These are phyloP conservation scores for Nyctanthes arbortristis DNA, from an alignment of 257 asterid species.

Conservation along the genomic window DNA sequence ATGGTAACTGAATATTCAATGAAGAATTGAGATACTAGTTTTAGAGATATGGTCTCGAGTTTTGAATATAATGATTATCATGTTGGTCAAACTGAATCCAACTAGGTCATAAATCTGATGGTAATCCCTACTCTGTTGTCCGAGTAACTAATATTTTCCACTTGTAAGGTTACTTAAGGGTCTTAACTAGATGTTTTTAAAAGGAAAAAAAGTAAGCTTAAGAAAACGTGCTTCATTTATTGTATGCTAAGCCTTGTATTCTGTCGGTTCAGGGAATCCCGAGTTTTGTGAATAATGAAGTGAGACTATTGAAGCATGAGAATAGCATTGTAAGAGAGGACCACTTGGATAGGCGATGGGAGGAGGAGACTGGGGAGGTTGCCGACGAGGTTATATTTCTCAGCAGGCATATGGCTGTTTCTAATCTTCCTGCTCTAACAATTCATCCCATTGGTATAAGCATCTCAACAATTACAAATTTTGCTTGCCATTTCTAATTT, in stretches of 20 bases:
- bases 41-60: no score
- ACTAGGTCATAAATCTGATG: no score
- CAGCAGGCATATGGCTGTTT: slow-evolving; percentile 38
- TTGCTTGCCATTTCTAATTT: neutral
- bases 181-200: no score
- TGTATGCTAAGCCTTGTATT: neutral
- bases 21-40: neutral
- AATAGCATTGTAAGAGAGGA: slow-evolving; percentile 37
- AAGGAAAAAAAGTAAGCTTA: no score
- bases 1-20: no score
- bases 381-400: slow-evolving; percentile 40
- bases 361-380: slow-evolving; percentile 31
- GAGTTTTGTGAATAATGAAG: slow-evolving; percentile 37
- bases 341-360: slow-evolving; percentile 36
- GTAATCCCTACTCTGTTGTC: no score
- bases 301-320: slow-evolving; percentile 35
- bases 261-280: slow-evolving; percentile 26
- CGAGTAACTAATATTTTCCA: no score
- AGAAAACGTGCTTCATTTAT: no score
- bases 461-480: neutral
- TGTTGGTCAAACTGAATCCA: no score
- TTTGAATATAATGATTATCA: no score
- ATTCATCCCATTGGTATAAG: slow-evolving; percentile 40
- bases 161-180: no score
- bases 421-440: slow-evolving; percentile 42